phyloP scores from a whole-genome alignment of 345 rosid genomes.

The Rhodamnia rubescens region DNA sequence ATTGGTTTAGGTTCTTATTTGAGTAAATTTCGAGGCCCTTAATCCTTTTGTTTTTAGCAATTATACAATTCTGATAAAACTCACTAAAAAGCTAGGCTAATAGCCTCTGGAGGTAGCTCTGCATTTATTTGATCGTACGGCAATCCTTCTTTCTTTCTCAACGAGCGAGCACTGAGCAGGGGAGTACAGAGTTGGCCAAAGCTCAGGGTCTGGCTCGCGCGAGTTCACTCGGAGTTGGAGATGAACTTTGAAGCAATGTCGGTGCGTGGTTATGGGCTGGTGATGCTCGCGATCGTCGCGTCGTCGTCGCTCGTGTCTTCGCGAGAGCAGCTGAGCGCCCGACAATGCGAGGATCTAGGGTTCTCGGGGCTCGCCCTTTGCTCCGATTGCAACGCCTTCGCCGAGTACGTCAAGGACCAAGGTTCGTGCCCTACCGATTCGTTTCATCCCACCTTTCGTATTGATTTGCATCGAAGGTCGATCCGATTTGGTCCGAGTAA shows the following conservation, averaged over 20 bases:
- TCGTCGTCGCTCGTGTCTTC: neutral
- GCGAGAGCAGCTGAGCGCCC: slow-evolving; percentile 53
- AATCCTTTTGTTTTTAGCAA: neutral
- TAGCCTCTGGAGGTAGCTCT: neutral
- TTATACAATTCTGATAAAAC: neutral
- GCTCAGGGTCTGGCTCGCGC: neutral
- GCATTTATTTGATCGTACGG: neutral
- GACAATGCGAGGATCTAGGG: slow-evolving; percentile 83
- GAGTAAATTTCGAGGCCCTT: too few relatives aligned
- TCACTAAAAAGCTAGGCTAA: neutral
- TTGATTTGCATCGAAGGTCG: neutral
- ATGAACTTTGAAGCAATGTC: neutral
- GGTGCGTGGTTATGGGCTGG: neutral
- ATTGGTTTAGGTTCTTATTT: too few relatives aligned
- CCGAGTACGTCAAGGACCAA: slow-evolving; percentile 86
- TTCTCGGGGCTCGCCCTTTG: slow-evolving; percentile 94
- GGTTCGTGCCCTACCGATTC: slow-evolving; percentile 21
- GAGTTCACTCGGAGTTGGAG: neutral
- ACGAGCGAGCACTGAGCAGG: neutral
- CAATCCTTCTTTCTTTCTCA: neutral
- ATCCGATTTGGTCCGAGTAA: neutral
- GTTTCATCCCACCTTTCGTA: neutral
- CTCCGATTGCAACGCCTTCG: slow-evolving; percentile 78
- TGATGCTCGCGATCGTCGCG: neutral
- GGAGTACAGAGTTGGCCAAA: neutral